These are phyloP conservation scores for Nasturtium officinale DNA, from an alignment of 345 rosid species.

Conservation along the genomic window DNA sequence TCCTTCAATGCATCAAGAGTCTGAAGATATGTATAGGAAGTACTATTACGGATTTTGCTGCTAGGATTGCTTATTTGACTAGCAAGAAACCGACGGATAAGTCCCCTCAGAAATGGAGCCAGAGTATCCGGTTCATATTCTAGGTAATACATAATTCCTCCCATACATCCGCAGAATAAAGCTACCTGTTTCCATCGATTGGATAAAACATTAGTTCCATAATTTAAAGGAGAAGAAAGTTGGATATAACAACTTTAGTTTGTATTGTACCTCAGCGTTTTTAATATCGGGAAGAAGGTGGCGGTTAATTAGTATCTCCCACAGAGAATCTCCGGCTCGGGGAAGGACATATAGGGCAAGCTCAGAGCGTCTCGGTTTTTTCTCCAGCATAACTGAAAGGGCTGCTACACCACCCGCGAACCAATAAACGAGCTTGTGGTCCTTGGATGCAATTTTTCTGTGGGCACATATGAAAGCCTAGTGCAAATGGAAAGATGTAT, in stretches of 20 bases:
- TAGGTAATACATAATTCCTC: constrained; percentile 96
- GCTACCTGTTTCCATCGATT: constrained; percentile 67
- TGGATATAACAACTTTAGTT: constrained; percentile 3
- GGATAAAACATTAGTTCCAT: neutral
- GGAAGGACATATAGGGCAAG: constrained; percentile 98
- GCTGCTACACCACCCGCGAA: constrained; percentile 88
- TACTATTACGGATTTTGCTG: constrained; percentile 51
- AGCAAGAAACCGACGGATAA: constrained; percentile 91
- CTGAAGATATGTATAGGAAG: constrained; percentile 75
- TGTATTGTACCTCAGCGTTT: constrained; percentile 78
- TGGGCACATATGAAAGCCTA: constrained; percentile 91
- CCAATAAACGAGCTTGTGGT: constrained; percentile 98
- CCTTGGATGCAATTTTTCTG: constrained; percentile 76
- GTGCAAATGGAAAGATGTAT: constrained; percentile 31
- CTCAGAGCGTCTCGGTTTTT: constrained; percentile 91
- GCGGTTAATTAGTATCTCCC: constrained; percentile 88
- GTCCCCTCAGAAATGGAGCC: constrained; percentile 91
- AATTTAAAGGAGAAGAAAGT: neutral
- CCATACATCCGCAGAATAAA: constrained; percentile 94
- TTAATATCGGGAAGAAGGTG: constrained; percentile 83
- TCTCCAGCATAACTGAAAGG: constrained; percentile 90
- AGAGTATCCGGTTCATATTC: constrained; percentile 95
- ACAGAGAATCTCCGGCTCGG: constrained; percentile 92
- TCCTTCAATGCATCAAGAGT: constrained; percentile 65
- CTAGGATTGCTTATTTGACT: constrained; percentile 90